A percentile compares a stretch with the other conserved stretches of the same genome.
phyloP scores from a whole-genome alignment of 768 basidiomycete genomes.

The Leccinellum albellum region DNA sequence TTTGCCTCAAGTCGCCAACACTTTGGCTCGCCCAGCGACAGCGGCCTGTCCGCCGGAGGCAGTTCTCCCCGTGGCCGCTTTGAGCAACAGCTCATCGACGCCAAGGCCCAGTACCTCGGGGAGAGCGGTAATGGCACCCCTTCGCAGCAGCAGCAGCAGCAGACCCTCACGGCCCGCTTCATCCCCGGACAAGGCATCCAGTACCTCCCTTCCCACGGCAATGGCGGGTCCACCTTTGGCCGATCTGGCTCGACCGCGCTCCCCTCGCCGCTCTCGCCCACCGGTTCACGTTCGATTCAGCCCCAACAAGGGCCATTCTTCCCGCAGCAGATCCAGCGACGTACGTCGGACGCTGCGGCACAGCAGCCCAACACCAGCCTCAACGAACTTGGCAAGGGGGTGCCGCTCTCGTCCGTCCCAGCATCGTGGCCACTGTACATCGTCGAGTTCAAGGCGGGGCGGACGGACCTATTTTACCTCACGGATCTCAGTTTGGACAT shows the following conservation, averaged over 20 bases:
- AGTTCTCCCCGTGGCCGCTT: slow-evolving; percentile 48
- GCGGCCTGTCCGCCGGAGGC: slow-evolving; percentile 47
- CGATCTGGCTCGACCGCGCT: slow-evolving; percentile 34
- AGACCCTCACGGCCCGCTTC: slow-evolving; percentile 53
- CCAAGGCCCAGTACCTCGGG: slow-evolving; percentile 35
- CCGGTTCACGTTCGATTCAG: slow-evolving; percentile 26
- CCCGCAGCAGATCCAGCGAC: slow-evolving; percentile 35
- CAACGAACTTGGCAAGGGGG: slow-evolving; percentile 78
- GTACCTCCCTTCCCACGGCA: slow-evolving; percentile 41
- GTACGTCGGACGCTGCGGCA: slow-evolving; percentile 38
- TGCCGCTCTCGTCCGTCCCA: slow-evolving; percentile 81
- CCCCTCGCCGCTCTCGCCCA: slow-evolving; percentile 59
- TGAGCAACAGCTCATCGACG: slow-evolving; percentile 45
- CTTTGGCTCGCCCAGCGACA: slow-evolving; percentile 59
- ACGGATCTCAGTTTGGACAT: slow-evolving; percentile 65
- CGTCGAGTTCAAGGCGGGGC: slow-evolving; percentile 95
- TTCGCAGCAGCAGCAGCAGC: slow-evolving; percentile 15
- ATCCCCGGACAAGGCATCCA: slow-evolving; percentile 65
- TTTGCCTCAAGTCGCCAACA: slow-evolving; percentile 43
- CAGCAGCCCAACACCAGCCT: slow-evolving; percentile 23
- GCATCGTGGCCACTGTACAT: slow-evolving; percentile 88
- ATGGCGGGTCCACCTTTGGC: slow-evolving; percentile 32
- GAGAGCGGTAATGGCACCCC: slow-evolving; percentile 16
- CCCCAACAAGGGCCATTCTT: slow-evolving; percentile 30
- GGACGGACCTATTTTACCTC: slow-evolving; percentile 92